Conservation (phyloP, 805 yeast species). For the Saturnispora gosingensis region DNA sequence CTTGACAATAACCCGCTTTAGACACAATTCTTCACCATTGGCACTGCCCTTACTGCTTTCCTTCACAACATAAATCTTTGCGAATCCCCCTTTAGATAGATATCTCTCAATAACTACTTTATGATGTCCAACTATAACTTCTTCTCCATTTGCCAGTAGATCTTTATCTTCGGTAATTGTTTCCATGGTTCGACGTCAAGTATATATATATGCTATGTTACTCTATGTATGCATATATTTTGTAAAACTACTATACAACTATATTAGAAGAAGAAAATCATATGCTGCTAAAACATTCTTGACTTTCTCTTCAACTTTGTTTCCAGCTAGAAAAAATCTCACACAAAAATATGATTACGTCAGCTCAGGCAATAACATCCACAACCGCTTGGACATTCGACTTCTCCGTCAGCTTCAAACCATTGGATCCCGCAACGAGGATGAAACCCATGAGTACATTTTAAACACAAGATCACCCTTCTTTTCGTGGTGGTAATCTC, state of each 20-base stretch:
- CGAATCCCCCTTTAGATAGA: slow-evolving; percentile 62
- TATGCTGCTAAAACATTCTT: neutral
- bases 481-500: slow-evolving; percentile 26
- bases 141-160: slow-evolving; percentile 31
- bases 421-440: slow-evolving; percentile 70
- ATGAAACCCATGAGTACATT: slow-evolving; percentile 75
- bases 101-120: slow-evolving; percentile 33
- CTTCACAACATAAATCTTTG: slow-evolving; percentile 81
- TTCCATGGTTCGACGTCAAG: neutral
- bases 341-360: neutral
- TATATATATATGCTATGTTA: neutral
- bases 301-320: neutral
- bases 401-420: slow-evolving; percentile 46
- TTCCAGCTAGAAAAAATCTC: neutral
- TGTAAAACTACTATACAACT: neutral
- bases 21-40: slow-evolving; percentile 51
- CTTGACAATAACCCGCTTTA: slow-evolving; percentile 93
- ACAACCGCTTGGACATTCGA: slow-evolving; percentile 77
- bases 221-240: neutral
- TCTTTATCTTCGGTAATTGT: slow-evolving; percentile 5
- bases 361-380: slow-evolving; percentile 53
- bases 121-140: slow-evolving; percentile 41
- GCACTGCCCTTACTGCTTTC: slow-evolving; percentile 54
- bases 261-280: neutral
- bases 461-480: slow-evolving; percentile 55